These are phyloP conservation scores for Hibiscus mutabilis DNA, from an alignment of 345 rosid species.

Conservation along the genomic window DNA sequence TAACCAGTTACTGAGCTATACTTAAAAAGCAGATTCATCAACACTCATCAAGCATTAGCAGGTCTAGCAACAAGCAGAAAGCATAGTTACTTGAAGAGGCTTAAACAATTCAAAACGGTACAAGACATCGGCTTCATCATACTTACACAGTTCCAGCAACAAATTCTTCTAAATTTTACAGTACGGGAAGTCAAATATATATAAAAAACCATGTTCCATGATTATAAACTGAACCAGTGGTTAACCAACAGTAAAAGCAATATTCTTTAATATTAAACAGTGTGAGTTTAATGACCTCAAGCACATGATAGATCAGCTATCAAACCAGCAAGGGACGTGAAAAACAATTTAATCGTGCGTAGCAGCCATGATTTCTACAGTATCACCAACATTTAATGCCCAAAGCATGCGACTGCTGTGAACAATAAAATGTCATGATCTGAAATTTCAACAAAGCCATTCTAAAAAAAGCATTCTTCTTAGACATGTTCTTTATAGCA, in stretches of 20 bases:
- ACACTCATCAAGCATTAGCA: neutral
- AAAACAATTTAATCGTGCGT: constrained; percentile 3
- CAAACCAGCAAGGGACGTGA: neutral
- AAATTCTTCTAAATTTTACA: neutral
- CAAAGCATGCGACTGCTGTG: neutral
- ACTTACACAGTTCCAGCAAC: neutral
- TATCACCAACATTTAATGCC: constrained; percentile 10
- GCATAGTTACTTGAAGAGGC: constrained; percentile 2
- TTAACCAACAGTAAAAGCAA: neutral
- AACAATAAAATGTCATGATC: constrained; percentile 10
- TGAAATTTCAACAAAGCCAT: constrained; percentile 8
- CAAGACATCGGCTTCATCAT: neutral
- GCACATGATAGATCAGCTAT: neutral
- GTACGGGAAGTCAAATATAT: neutral
- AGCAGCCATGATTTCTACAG: neutral
- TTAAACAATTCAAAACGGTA: neutral
- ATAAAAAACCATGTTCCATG: neutral
- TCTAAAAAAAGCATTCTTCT: neutral
- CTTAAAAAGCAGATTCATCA: neutral
- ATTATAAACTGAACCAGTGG: neutral
- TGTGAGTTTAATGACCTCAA: neutral
- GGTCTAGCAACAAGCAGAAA: constrained; percentile 7
- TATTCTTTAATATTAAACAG: neutral
- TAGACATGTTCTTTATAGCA: constrained; percentile 10
- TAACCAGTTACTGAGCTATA: neutral